These are phyloP conservation scores for Teunomyces atbi DNA, from an alignment of 805 yeast genomes.

Conservation along the genomic window DNA sequence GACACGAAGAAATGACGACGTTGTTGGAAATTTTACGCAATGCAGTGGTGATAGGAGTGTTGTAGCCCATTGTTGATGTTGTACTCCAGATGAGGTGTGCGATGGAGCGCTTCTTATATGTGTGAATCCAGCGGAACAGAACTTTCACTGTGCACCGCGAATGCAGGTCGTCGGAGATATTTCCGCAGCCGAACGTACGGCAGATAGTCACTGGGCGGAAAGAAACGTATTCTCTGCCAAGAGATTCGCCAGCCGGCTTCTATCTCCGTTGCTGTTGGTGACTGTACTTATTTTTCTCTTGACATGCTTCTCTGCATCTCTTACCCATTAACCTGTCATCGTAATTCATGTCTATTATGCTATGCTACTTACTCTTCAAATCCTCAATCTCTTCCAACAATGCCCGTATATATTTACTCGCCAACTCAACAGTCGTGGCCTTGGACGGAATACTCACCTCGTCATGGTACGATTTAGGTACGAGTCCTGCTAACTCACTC, in stretches of 20 bases:
- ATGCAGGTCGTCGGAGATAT: too few relatives aligned
- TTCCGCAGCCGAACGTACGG: too few relatives aligned
- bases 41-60: conserved; percentile 26
- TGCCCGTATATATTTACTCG: conserved; percentile 61
- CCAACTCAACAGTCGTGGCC: conserved; percentile 93
- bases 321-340: too few relatives aligned
- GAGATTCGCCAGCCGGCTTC: too few relatives aligned
- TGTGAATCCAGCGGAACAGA: too few relatives aligned
- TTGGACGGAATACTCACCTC: conserved; percentile 72
- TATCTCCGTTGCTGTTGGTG: not conserved
- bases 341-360: conserved; percentile 4
- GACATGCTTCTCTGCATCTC: too few relatives aligned
- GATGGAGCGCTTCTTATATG: too few relatives aligned
- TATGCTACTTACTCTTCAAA: conserved; percentile 8
- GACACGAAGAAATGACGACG: conserved; percentile 28
- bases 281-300: too few relatives aligned
- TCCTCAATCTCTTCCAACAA: conserved; percentile 29
- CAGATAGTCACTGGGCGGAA: too few relatives aligned
- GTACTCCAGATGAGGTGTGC: too few relatives aligned
- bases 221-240: too few relatives aligned
- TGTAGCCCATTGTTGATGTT: conserved; percentile 25
- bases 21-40: conserved; percentile 28
- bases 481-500: conserved; percentile 63
- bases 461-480: conserved; percentile 62
- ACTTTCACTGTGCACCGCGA: too few relatives aligned